Base-by-base conservation (phyloP, 345 rosid genomes). In the Toxicodendron radicans region DNA sequence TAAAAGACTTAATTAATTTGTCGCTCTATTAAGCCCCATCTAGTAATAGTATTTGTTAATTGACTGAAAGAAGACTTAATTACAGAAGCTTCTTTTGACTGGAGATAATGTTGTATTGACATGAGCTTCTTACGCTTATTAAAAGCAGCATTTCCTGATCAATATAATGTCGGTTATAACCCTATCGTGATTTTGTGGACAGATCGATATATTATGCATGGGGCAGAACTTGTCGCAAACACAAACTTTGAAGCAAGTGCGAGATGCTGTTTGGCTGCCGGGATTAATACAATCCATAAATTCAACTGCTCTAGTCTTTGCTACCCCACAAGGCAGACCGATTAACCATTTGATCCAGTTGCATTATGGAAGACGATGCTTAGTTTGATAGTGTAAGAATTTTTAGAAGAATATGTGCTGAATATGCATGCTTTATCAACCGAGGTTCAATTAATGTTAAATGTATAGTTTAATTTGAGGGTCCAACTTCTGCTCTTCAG, bases 211-310 rank as follows among this genome's bases (percentile, higher is more conserved):
- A 57, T 61, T 71, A 20, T 81, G 84, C 79, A 78, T 81, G 82
- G 84, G 79, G 21, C 69, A 78, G 77, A 75, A 60, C 10, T 51
- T 81, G 82, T 20, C 17, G 77, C 79, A 68, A 2, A 54, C 68
- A 10, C 81, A 54, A 41, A 81, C 84, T 53, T 64, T 81, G 70
- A 78, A 75, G 75, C 79, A 78, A 57, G 84, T 81, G 17, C 59
- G 82, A 32, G 84, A 81, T 64, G 7, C n/a, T 14, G 73, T 78
- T 54, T 81, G 84, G 84, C 41, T 81, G 68, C 84, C 84, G 35
- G 59, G 65, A 61, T 23, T 75, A 32, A 41, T 74, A 41, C 72
- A 72, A 16, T 71, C 76, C 1, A 33, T 76, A 70, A 70, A 76
- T 53, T 63, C 79, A 70, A 49, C 79, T 5, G 35, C 66, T 14